phyloP scores from a whole-genome alignment of 805 yeast species.

The Saccharomycopsis babjevae region DNA sequence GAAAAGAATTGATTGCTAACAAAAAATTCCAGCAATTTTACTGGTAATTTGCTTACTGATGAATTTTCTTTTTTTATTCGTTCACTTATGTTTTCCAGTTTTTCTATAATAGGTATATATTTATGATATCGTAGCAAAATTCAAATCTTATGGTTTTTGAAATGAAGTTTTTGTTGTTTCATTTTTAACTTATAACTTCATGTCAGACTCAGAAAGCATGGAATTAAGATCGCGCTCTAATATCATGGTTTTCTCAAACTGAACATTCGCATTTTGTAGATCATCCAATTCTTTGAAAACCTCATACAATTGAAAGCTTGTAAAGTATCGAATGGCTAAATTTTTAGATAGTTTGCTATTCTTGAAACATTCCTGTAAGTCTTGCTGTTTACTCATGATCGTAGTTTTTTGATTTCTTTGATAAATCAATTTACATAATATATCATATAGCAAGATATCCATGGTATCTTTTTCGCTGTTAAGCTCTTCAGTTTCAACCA shows the following conservation, averaged over 20 bases:
- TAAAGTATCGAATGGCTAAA: conserved; percentile 3
- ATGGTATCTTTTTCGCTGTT: background rate
- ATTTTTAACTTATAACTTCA: background rate
- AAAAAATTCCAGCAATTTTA: no score
- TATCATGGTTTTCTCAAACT: background rate
- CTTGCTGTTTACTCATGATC: conserved; percentile 5
- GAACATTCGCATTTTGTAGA: conserved; percentile 1
- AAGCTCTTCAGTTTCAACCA: background rate
- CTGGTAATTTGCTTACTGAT: no score
- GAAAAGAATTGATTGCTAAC: no score
- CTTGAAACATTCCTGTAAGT: conserved; percentile 5
- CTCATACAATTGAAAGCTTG: conserved; percentile 6
- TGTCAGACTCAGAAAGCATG: background rate
- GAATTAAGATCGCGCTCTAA: background rate
- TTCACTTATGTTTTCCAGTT: no score
- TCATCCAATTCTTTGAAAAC: conserved; percentile 11
- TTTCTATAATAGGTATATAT: no score
- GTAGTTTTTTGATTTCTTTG: conserved; percentile 3
- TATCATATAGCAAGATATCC: conserved; percentile 8
- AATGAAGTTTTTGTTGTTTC: background rate
- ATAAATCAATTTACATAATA: conserved; percentile 1
- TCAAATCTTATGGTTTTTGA: background rate
- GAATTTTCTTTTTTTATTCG: no score
- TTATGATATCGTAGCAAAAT: no score
- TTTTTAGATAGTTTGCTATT: conserved; percentile 8